phyloP scores from a whole-genome alignment of 768 basidiomycete species.

The Amylocystis lapponica region DNA sequence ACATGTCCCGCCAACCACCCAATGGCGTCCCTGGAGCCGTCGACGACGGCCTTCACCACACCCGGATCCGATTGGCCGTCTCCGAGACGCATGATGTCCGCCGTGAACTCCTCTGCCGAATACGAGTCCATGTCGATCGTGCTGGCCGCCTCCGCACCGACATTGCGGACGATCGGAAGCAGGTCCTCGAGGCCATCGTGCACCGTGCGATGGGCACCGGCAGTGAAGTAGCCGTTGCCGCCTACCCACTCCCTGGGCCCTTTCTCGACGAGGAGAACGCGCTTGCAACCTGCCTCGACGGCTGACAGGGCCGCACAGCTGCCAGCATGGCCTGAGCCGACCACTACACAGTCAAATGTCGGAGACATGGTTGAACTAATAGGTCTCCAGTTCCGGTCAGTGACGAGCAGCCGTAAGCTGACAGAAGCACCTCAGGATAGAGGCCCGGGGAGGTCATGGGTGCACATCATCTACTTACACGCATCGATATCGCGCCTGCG shows the following conservation, averaged over 20 bases:
- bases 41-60: slow-evolving; percentile 48
- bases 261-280: slow-evolving; percentile 63
- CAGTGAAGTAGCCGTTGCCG: slow-evolving; percentile 70
- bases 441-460: neutral
- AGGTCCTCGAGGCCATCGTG: slow-evolving; percentile 59
- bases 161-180: slow-evolving; percentile 46
- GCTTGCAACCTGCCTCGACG: slow-evolving; percentile 49
- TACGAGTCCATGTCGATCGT: slow-evolving; percentile 58
- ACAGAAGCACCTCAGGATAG: neutral
- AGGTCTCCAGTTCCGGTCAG: neutral
- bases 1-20: slow-evolving; percentile 50
- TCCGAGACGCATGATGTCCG: slow-evolving; percentile 58
- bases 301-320: slow-evolving; percentile 61
- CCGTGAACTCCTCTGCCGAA: slow-evolving; percentile 44
- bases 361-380: slow-evolving; percentile 6
- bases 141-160: slow-evolving; percentile 33
- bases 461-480: neutral
- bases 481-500: neutral
- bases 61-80: slow-evolving; percentile 41
- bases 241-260: slow-evolving; percentile 59
- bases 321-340: slow-evolving; percentile 65
- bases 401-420: neutral
- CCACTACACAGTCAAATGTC: slow-evolving; percentile 48
- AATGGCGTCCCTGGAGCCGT: slow-evolving; percentile 48
- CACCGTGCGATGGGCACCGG: slow-evolving; percentile 60